phyloP scores from a whole-genome alignment of 73 alveolate species.

The Paramecium bursaria region DNA sequence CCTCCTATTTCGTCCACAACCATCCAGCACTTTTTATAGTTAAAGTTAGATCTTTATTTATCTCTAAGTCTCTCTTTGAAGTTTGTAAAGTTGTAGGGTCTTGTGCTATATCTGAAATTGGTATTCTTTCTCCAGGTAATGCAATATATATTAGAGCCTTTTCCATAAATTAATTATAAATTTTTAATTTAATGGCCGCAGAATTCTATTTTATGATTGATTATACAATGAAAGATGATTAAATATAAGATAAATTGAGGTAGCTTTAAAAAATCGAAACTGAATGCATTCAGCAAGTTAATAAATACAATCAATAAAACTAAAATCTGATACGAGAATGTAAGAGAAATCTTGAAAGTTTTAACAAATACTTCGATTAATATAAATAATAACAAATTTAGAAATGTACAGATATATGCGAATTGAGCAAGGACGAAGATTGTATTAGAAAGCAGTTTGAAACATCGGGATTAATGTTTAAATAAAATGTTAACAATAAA shows the following conservation, averaged over 20 bases:
- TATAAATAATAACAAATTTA: conserved; percentile 32
- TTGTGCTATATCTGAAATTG: neutral
- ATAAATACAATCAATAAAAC: too few relatives aligned
- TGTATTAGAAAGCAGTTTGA: conserved; percentile 8
- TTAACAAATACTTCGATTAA: neutral
- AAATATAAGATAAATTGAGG: too few relatives aligned
- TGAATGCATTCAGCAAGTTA: too few relatives aligned
- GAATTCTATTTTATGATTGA: too few relatives aligned
- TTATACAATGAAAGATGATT: too few relatives aligned
- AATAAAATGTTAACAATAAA: conserved; percentile 4
- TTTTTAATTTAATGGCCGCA: too few relatives aligned
- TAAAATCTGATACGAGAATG: conserved; percentile 42
- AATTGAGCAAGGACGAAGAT: conserved; percentile 1
- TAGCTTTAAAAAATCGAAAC: too few relatives aligned
- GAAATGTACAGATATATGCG: conserved; percentile 23
- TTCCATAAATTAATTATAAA: conserved; percentile 15
- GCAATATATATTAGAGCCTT: conserved; percentile 46
- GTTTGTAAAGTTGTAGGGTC: neutral
- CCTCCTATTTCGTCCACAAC: conserved; percentile 9
- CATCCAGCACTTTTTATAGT: conserved; percentile 1
- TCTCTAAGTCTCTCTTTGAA: conserved; percentile 17
- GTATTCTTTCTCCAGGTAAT: conserved; percentile 49
- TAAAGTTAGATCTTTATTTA: neutral
- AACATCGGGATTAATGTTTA: neutral
- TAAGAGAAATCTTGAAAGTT: neutral